Evolutionary conservation across 179 eudicot genomes (phyloP).

Genomic region (Nepenthes alata): DNA sequence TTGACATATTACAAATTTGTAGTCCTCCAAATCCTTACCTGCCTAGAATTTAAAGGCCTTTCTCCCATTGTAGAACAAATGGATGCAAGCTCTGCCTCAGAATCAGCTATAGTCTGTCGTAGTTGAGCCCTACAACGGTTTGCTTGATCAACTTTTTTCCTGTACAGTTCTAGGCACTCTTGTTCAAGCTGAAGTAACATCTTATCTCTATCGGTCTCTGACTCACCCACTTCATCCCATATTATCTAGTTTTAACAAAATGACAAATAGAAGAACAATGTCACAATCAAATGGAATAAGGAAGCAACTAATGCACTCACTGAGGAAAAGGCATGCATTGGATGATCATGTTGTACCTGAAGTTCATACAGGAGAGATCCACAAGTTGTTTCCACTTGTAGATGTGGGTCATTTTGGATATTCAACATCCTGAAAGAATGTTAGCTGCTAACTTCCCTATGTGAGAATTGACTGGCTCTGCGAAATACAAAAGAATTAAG

Average conservation of each 20-base stretch:
- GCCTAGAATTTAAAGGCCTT: conserved; percentile 69
- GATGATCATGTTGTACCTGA: conserved; percentile 36
- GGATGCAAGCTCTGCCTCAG: conserved; percentile 91
- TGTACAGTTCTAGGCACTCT: conserved; percentile 73
- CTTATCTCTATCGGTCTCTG: conserved; percentile 63
- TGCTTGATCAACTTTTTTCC: conserved; percentile 83
- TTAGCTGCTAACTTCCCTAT: no score
- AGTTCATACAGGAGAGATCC: conserved; percentile 81
- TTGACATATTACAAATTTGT: no score
- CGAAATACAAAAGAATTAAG: no score
- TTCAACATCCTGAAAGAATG: conserved; percentile 26
- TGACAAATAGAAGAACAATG: not conserved
- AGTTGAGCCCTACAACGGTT: conserved; percentile 77
- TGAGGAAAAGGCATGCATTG: not conserved
- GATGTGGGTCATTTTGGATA: conserved; percentile 36
- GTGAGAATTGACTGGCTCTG: no score
- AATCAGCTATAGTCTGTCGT: conserved; percentile 81
- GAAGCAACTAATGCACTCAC: no score
- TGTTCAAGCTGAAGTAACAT: conserved; percentile 76
- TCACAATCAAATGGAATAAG: not conserved
- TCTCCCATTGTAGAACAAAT: conserved; percentile 90
- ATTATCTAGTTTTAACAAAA: conserved; percentile 33
- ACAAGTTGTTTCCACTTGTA: conserved; percentile 61
- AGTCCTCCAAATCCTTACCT: conserved; percentile 29
- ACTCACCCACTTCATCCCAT: conserved; percentile 97